Conservation (phyloP, 495 filamentous ascomycete species). For the Venustampulla echinocandica region DNA sequence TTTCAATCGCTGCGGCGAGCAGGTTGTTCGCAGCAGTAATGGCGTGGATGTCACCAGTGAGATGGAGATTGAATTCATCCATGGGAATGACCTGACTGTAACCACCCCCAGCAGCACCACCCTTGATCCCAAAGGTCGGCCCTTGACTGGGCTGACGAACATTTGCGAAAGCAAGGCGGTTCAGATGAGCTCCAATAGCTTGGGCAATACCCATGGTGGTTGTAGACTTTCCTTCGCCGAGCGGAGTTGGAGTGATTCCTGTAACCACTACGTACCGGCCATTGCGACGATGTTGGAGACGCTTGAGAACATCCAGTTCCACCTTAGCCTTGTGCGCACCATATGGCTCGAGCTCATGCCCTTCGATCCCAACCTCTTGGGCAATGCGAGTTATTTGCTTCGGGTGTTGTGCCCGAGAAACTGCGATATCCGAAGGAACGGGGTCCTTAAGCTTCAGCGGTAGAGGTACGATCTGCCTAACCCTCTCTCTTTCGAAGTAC, state of each 20-base stretch:
- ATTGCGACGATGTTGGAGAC: conserved; percentile 76
- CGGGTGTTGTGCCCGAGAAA: conserved; percentile 81
- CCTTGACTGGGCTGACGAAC: conserved; percentile 95
- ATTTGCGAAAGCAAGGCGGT: conserved; percentile 85
- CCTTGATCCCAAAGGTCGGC: conserved; percentile 97
- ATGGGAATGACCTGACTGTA: conserved; percentile 99
- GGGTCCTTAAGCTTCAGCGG: conserved; percentile 65
- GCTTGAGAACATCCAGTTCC: conserved; percentile 68
- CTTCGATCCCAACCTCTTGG: conserved; percentile 76
- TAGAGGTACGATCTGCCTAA: conserved; percentile 66
- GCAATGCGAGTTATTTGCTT: conserved; percentile 81
- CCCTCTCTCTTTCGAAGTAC: conserved; percentile 74
- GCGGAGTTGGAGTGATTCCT: conserved; percentile 94
- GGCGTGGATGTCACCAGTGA: conserved; percentile 97
- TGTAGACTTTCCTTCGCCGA: conserved; percentile 96
- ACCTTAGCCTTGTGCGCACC: conserved; percentile 94
- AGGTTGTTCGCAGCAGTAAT: conserved; percentile 97
- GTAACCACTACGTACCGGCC: conserved; percentile 87
- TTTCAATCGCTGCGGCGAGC: conserved; percentile 95
- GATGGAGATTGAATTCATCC: conserved; percentile 98
- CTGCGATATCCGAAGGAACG: conserved; percentile 88
- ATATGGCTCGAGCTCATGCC: conserved; percentile 85
- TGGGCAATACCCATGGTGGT: conserved; percentile 96
- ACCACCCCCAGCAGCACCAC: conserved; percentile 90
- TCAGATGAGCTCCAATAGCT: conserved; percentile 84